Evolutionary conservation across 2,329 filamentous ascomycete species (phyloP), one percentile per base, ranked within the genome.

Genomic region (Xylariaceae sp.): DNA sequence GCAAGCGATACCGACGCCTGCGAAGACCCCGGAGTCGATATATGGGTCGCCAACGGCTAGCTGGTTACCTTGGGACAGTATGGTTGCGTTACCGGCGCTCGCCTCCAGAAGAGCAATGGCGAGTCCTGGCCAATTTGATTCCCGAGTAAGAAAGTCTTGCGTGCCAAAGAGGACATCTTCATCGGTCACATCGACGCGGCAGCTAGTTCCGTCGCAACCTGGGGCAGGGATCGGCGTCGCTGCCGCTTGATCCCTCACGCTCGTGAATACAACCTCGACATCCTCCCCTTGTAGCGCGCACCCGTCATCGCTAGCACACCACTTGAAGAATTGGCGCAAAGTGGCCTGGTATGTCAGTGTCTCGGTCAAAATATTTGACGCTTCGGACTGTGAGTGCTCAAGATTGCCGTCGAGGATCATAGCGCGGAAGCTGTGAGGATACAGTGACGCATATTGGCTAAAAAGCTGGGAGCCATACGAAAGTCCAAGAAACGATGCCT

Each of bases 401-500:
- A 75, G 50, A 31, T 71, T 69, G 18, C 73, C 75, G 62, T 78
- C 75, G n/a, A 78, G 66, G 0, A 66, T 70, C 55, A 77, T 66
- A 2, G 69, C 63, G 6, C 74, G 60, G 48, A 76, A 64, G 31
- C 70, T 71, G 11, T 73, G 56, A 4, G 75, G 75, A 58, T 69
- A 78, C 1, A 76, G 64, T 51, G 71, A 63, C 1, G 74, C 74
- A 55, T 77, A 78, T 38, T 70, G 67, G 7, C 67, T 64, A 18
- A 72, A 75, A 14, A 77, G 63, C 55, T 73, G 70, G 1, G 71
- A 71, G 6, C 75, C 75, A 58, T 79, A 78, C 2, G 73, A 76
- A 13, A 72, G 56, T 6, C 74, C 75, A 1, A 76, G 50, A 39
- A 63, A 74, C 50, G 42, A 55, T 11, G 59, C 57, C 44, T 63